These are phyloP conservation scores for Oryza rufipogon DNA, from an alignment of 176 grass and related monocot species.

Conservation along the genomic window DNA sequence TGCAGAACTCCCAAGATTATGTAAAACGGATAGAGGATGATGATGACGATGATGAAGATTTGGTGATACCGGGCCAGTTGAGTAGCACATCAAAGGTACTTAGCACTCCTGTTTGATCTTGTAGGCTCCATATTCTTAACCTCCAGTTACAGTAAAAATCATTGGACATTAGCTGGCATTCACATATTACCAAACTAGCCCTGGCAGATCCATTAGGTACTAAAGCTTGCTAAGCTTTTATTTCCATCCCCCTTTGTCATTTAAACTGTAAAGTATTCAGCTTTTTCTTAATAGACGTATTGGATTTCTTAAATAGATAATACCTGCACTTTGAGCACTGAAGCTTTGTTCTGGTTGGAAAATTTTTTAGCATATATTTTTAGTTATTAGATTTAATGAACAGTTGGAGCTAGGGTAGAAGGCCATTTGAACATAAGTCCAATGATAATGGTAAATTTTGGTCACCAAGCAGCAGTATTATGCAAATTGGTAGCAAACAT, in stretches of 20 bases:
- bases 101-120: neutral
- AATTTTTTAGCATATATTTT: constrained; percentile 20
- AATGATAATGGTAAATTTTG: constrained; percentile 19
- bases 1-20: constrained; percentile 89
- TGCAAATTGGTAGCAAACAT: constrained; percentile 5
- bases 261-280: constrained; percentile 18
- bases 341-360: constrained; percentile 6
- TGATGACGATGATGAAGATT: constrained; percentile 54
- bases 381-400: constrained; percentile 19
- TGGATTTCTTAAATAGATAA: neutral
- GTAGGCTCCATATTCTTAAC: neutral
- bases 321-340: neutral
- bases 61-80: constrained; percentile 28
- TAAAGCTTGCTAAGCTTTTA: neutral
- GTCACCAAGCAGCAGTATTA: neutral
- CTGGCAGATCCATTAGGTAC: neutral
- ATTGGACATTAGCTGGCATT: constrained; percentile 15
- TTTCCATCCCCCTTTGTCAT: neutral
- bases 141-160: neutral
- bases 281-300: neutral
- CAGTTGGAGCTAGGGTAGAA: neutral
- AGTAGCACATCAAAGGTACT: constrained; percentile 50
- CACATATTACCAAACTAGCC: neutral
- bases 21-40: constrained; percentile 75
- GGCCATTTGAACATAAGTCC: neutral